These are phyloP conservation scores for Botrytis porri DNA, from an alignment of 2,329 filamentous ascomycete species.

Conservation along the genomic window DNA sequence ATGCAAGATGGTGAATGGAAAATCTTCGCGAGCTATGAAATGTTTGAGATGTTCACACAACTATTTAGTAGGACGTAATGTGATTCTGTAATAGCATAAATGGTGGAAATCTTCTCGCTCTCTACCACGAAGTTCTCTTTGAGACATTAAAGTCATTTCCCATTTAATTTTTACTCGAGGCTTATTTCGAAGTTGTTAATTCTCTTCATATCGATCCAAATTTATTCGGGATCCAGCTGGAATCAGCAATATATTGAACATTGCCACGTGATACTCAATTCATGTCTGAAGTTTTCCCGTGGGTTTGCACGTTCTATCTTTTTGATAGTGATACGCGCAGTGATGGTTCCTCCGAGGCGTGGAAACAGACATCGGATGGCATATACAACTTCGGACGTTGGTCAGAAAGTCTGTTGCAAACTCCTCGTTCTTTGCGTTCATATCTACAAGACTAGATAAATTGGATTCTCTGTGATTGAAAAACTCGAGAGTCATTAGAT, in stretches of 20 bases:
- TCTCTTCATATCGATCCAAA: background rate
- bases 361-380: background rate
- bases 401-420: background rate
- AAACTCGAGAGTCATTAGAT: background rate
- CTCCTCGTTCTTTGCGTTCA: background rate
- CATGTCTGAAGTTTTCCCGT: background rate
- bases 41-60: background rate
- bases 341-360: fast-evolving
- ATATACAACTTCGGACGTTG: fast-evolving
- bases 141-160: background rate
- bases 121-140: background rate
- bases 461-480: no score
- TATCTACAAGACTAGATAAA: background rate
- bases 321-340: background rate
- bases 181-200: background rate
- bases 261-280: background rate
- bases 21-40: background rate
- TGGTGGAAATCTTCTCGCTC: background rate
- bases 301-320: background rate
- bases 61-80: background rate
- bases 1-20: background rate
- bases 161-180: background rate
- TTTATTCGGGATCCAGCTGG: background rate
- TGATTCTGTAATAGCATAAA: background rate
- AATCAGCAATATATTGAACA: fast-evolving